Evolutionary conservation across 2,329 filamentous ascomycete genomes (phyloP), one percentile per base, ranked within the genome.

Genomic region (Xylariaceae sp.): DNA sequence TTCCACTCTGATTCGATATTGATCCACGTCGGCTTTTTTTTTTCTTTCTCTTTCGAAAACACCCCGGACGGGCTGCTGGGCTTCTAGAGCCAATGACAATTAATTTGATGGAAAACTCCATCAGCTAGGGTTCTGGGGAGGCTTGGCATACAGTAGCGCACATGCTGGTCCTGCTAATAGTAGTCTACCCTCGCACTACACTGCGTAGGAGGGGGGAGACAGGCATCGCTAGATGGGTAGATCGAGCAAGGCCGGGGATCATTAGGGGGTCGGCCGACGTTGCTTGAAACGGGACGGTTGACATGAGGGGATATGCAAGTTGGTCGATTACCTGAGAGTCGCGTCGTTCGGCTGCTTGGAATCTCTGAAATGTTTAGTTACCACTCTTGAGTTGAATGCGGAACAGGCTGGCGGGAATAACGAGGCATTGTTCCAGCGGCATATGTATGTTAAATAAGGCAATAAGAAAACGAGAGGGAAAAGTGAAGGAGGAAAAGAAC

Each of bases 261-360:
- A 63, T 67, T 62, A 8, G 61, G 63, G 65, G 63, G 62, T 65
- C 71, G 71, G 71, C 63, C 65, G 54, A 61, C 60, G 58, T 65
- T 66, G 63, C 71, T 71, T 37, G 61, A 74, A 71, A 52, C 46
- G 67, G 70, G 54, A 63, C 71, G 70, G 62, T 51, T 57, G 58
- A 26, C 26, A 26, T 26, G 51, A 39, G 42, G 55, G 48, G 36
- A 13, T 49, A 55, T 54, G 51, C 47, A 43, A 47, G 55, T 49
- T n/a, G n/a, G 40, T 21, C 54, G 44, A 36, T 49, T 50, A 51
- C 26, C 26, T 26, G 26, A 8, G 26, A 26, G 26, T 26, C 4
- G n/a, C 19, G 41, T 37, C 36, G 37, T 39, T 54, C 32, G 36
- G 18, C 45, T 49, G 53, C 41, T 46, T 42, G 36, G 42, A 37